Percentiles rank a stretch among this genome's conserved stretches.
phyloP scores from a whole-genome alignment of 2,329 filamentous ascomycete species.

The Chalaropsis thielavioides region DNA sequence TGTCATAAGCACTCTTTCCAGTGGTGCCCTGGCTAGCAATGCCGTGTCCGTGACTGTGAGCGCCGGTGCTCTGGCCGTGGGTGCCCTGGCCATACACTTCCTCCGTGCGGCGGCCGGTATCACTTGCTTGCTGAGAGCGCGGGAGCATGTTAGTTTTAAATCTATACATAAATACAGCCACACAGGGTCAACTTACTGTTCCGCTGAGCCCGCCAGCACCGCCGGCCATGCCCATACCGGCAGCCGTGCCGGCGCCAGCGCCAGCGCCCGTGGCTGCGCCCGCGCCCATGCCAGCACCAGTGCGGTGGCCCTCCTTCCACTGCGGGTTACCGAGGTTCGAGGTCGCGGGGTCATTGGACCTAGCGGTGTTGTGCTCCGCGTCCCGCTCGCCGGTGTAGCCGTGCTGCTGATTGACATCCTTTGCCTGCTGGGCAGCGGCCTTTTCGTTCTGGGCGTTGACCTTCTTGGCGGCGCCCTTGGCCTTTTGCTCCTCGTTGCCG shows the following conservation, averaged over 20 bases:
- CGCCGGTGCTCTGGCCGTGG: background rate
- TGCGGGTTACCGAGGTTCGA: background rate
- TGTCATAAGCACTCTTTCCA: background rate
- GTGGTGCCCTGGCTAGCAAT: background rate
- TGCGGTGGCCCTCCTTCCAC: background rate
- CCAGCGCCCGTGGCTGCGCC: background rate
- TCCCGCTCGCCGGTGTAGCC: conserved; percentile 70
- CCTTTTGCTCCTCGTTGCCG: conserved; percentile 54
- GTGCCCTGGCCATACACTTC: background rate
- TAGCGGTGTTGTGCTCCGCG: conserved; percentile 25
- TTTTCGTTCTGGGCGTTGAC: conserved; percentile 28
- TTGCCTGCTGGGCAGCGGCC: conserved; percentile 46
- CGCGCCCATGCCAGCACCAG: background rate
- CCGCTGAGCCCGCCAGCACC: background rate
- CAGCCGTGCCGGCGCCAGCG: background rate
- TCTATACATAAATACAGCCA: background rate
- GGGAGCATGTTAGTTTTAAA: background rate
- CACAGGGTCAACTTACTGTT: background rate
- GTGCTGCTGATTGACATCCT: conserved; percentile 51
- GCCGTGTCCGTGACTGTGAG: background rate
- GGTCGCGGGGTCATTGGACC: background rate
- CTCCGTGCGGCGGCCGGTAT: background rate
- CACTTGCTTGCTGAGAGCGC: background rate
- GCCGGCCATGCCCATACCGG: background rate
- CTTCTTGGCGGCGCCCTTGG: conserved; percentile 50